Base-by-base conservation (phyloP, 208 protist genomes). In the Trypanosoma vivax region DNA sequence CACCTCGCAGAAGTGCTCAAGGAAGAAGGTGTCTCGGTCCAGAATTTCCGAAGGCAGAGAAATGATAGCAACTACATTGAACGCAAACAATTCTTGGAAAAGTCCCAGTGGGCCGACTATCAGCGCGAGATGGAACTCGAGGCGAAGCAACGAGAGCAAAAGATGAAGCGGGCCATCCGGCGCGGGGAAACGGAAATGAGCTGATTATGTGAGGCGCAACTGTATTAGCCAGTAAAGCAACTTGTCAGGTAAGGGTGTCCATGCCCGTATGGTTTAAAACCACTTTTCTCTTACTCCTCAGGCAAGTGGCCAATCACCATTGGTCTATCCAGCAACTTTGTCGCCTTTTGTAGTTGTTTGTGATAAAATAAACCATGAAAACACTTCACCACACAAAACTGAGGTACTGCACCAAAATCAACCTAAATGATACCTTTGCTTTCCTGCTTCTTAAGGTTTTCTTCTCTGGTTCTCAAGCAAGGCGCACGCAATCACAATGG, bases 21-120 rank as follows among this genome's bases (percentile, higher is more conserved):
- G 10, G 23, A n/a, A 9, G 85, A 92, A 30, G 85, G 85, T 2
- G 79, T 88, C 31, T 84, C 85, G 5, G 29, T 90, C 1, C 70
- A 89, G 34, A 79, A 45, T 48, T 92, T 88, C 57, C 65, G 85
- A 7, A 73, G 80, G 23, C 37, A 64, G 6, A 46, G 64, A 19
- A 49, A 67, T 1, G 76, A 85, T 55, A 39, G 45, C 5, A 89
- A 76, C 45, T 90, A 86, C 41, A 47, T 84, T 19, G 80, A 89
- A 19, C 77, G 88, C 63, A 30, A 67, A 38, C 43, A 35, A 6
- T 92, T 92, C 49, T 67, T 77, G 11, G 41, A 75, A 40, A 38
- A 67, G 13, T 80, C 79, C 16, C 63, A 77, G 51, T 85, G 71
- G 79, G 64, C 80, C n/a, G 80, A 92, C 51, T 90, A 80, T 51